Evolutionary conservation across 2,329 filamentous ascomycete species (phyloP).

Genomic region (Curvularia verruculosa): DNA sequence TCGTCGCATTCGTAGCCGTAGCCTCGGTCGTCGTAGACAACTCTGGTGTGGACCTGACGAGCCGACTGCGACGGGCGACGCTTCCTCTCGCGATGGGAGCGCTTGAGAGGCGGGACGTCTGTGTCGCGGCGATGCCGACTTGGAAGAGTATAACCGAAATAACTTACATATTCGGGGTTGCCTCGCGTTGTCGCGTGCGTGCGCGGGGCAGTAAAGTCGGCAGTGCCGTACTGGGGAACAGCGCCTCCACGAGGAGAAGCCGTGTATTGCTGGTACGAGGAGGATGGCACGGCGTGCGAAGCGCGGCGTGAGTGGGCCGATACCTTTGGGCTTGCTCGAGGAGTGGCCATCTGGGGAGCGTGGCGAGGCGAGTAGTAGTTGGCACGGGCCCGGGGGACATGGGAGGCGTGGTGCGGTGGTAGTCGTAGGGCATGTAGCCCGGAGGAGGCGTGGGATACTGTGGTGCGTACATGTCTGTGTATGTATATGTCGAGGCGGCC

Average conservation of each 20-base stretch:
- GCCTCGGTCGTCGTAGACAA: constrained; percentile 61
- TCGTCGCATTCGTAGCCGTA: constrained; percentile 55
- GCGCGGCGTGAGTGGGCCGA: constrained; percentile 62
- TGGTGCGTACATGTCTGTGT: constrained; percentile 39
- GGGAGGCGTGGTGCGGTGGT: constrained; percentile 42
- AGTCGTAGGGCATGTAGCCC: constrained; percentile 48
- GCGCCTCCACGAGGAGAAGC: constrained; percentile 38
- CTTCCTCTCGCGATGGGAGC: constrained; percentile 52
- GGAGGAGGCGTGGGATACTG: constrained; percentile 46
- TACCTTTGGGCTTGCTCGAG: constrained; percentile 54
- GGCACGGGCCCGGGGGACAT: constrained; percentile 55
- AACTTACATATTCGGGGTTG: constrained; percentile 70
- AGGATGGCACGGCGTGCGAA: constrained; percentile 55
- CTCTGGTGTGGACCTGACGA: constrained; percentile 63
- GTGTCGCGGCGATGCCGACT: constrained; percentile 49
- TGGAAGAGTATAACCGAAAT: constrained; percentile 56
- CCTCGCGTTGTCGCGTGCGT: constrained; percentile 58
- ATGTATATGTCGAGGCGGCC: no score
- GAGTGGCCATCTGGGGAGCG: constrained; percentile 56
- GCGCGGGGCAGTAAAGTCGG: constrained; percentile 47
- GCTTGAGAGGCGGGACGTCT: constrained; percentile 49
- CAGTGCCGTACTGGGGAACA: constrained; percentile 52
- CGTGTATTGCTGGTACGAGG: constrained; percentile 53
- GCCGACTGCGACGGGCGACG: constrained; percentile 58
- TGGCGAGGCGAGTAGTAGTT: constrained; percentile 62